These are phyloP conservation scores for Candida sojae DNA, from an alignment of 1,139 yeast species.

Conservation along the genomic window DNA sequence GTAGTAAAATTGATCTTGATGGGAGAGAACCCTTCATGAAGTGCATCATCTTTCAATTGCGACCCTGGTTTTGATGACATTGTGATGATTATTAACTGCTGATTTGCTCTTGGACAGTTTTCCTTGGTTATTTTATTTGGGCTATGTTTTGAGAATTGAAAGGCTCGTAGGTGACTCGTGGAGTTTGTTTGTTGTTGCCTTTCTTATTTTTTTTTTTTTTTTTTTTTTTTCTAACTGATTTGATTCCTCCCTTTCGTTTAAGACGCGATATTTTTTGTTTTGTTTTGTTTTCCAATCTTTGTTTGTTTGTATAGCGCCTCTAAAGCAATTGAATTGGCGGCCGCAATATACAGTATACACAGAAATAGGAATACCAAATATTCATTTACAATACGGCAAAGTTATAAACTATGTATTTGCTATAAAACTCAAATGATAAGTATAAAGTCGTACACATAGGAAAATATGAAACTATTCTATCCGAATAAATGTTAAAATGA, in stretches of 20 bases:
- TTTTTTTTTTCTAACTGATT: not conserved
- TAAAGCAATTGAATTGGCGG: too few species aligned
- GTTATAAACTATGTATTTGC: not conserved
- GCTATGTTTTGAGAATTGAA: not conserved
- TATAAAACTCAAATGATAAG: too few species aligned
- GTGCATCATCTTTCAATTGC: not conserved
- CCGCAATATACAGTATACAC: too few species aligned
- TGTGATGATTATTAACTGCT: not conserved
- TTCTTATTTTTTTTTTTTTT: not conserved
- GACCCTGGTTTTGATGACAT: constrained; percentile 2
- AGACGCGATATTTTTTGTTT: constrained; percentile 1
- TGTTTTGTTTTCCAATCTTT: not conserved
- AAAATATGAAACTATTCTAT: not conserved
- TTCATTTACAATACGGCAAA: not conserved
- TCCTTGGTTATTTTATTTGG: not conserved
- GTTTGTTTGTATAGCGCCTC: not conserved
- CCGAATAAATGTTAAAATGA: not conserved
- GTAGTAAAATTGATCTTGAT: constrained; percentile 7
- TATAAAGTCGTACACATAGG: not conserved
- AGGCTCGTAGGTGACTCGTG: not conserved
- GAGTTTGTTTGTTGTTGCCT: not conserved
- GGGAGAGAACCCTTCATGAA: constrained; percentile 15
- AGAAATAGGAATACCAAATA: too few species aligned
- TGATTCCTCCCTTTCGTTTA: constrained; percentile 1
- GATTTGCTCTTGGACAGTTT: not conserved